Base-by-base conservation (phyloP, 352 stramenopile genomes). In the Globisporangium viniferum region DNA sequence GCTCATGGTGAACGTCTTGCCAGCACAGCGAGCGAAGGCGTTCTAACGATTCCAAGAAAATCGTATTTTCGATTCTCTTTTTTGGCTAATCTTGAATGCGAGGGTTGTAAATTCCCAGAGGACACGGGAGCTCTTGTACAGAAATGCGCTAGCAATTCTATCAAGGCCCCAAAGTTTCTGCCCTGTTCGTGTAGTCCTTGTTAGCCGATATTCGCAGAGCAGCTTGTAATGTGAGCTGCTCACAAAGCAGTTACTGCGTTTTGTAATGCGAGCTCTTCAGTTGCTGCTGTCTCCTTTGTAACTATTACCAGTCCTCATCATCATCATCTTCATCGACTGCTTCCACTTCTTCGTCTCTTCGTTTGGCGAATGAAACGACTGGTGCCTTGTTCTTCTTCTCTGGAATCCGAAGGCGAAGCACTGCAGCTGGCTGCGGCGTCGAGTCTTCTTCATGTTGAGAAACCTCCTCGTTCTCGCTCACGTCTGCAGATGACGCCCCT, bases 381-480 rank as follows among this genome's bases (percentile, higher is more conserved):
- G 4, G 22, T 12, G 44, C 44, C 18, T 49, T 22, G 6, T 10
- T 22, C 41, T 51, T 51, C 44, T 51, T 51, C 44, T 59, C 29
- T 44, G 53, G 8, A 3, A n/a, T 36, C 39, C 12, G 20, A 20
- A 5, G 41, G 18, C 22, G 51, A n/a, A 31, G 9, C 8, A 56
- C 49, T 44, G 35, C 22, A 8, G n/a, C 53, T 53, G 41, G 53
- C 9, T 63, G 59, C 9, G 67, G 41, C 2, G 54, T 68, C 60
- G 31, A 24, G 20, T 59, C 57, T 6, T 27, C 15, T 22, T 70
- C 46, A 2, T 53, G 29, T 0, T 9, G n/a, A 7, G 44, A 33
- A 24, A 70, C 57, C 24, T 65, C 60, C 35, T 72, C 67, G 33
- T 60, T 67, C 39, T 72, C 31, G 35, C 67, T 67, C 60, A 67